Evolutionary conservation across 768 basidiomycete species (phyloP).

Genomic region (Boletus sensibilis): DNA sequence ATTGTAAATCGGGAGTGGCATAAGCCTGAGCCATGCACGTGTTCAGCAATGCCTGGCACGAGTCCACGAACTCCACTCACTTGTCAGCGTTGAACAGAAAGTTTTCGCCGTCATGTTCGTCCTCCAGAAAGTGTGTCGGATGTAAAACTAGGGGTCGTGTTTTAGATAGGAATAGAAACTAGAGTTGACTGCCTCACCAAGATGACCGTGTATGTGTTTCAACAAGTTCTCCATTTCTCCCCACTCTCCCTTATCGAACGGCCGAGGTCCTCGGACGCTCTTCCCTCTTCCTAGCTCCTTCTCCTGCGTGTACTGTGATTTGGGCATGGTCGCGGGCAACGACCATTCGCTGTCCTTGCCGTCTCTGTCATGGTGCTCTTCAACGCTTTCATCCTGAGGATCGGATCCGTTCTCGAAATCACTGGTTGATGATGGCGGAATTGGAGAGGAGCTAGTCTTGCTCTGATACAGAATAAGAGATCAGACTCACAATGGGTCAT

Average conservation of each 20-base stretch:
- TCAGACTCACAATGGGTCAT: neutral
- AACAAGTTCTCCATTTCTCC: constrained; percentile 89
- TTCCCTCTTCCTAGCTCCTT: constrained; percentile 39
- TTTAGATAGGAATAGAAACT: neutral
- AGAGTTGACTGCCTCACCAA: constrained; percentile 54
- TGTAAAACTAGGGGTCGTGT: constrained; percentile 60
- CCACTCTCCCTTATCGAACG: constrained; percentile 79
- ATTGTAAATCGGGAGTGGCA: constrained; percentile 75
- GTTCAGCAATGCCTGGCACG: constrained; percentile 4
- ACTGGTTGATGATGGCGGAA: constrained; percentile 47
- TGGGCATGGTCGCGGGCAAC: constrained; percentile 12
- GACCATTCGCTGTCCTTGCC: constrained; percentile 22
- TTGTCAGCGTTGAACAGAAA: constrained; percentile 90
- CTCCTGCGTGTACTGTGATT: constrained; percentile 33
- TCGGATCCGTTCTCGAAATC: constrained; percentile 43
- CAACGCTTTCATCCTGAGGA: constrained; percentile 14
- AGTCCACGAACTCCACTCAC: constrained; percentile 36
- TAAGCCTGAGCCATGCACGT: constrained; percentile 37
- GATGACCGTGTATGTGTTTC: constrained; percentile 74
- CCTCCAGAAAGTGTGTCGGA: constrained; percentile 85
- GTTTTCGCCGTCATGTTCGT: constrained; percentile 89
- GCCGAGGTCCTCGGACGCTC: constrained; percentile 52
- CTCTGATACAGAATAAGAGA: constrained; percentile 35
- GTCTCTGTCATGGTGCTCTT: constrained; percentile 20
- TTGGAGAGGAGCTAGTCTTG: constrained; percentile 39